Evolutionary conservation across 2,329 filamentous ascomycete genomes (phyloP).

Genomic region (Sclerotinia sclerotiorum): DNA sequence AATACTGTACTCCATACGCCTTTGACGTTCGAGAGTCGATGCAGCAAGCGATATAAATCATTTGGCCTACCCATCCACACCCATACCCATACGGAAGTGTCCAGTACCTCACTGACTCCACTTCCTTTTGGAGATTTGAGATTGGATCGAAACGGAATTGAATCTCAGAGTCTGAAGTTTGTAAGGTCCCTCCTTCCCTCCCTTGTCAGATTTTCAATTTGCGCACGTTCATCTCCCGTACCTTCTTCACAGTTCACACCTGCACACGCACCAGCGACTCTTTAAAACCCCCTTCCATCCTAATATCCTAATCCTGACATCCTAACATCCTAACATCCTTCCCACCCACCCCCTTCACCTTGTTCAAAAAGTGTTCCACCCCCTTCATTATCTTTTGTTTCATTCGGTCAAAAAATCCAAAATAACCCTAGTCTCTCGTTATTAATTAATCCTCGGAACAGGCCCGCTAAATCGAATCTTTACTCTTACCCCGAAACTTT

Average conservation of each 20-base stretch:
- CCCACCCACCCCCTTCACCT: background rate
- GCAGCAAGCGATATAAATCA: background rate
- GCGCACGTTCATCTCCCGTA: conserved; percentile 17
- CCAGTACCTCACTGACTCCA: background rate
- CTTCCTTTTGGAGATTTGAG: background rate
- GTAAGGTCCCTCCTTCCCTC: background rate
- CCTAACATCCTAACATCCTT: background rate
- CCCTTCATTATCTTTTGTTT: background rate
- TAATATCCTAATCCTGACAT: too few relatives aligned
- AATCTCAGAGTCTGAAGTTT: background rate
- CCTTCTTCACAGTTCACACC: background rate
- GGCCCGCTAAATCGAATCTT: conserved; percentile 9
- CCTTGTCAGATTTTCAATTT: conserved; percentile 12
- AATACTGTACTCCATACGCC: background rate
- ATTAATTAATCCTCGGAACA: conserved; percentile 8
- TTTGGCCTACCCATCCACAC: background rate
- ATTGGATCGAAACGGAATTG: conserved; percentile 1
- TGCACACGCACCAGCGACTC: background rate
- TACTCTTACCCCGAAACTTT: conserved; percentile 10
- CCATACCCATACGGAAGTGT: background rate
- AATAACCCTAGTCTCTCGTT: background rate
- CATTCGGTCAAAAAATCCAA: background rate
- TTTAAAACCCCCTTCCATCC: background rate
- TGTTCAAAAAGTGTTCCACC: background rate
- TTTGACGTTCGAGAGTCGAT: background rate